Conservation (phyloP, 2,329 filamentous ascomycete genomes). For the Penicillium sclerotiorum region DNA sequence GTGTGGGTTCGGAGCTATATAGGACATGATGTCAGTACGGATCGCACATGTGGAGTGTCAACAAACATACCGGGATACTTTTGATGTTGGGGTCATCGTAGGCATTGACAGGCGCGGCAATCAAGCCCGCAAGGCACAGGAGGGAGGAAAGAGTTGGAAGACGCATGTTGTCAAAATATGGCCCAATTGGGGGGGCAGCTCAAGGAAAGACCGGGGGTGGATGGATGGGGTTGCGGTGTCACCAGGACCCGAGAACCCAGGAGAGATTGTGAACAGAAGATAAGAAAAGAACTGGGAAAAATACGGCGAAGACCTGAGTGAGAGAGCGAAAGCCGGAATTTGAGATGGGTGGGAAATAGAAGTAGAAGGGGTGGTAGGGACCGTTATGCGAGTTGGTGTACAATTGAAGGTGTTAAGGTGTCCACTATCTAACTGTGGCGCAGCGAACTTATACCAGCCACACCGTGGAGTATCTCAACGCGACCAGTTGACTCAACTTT, state of each 20-base stretch:
- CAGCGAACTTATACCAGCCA: conserved; percentile 2
- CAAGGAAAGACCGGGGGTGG: conserved; percentile 27
- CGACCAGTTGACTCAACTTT: too few relatives aligned
- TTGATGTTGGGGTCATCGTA: conserved; percentile 60
- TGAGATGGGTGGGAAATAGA: neutral
- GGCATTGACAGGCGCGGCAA: conserved; percentile 35
- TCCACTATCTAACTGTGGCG: conserved; percentile 5
- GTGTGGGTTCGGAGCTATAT: conserved; percentile 84
- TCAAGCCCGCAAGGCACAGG: conserved; percentile 39
- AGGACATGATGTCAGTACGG: conserved; percentile 19
- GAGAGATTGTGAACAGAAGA: neutral
- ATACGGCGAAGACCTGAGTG: neutral
- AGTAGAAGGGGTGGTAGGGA: neutral
- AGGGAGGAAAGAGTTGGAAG: conserved; percentile 37
- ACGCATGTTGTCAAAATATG: conserved; percentile 31
- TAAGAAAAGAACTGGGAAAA: neutral
- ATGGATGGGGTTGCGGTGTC: conserved; percentile 20
- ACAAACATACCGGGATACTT: conserved; percentile 63
- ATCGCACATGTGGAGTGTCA: neutral
- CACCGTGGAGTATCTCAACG: too few relatives aligned
- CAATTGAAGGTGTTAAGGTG: conserved; percentile 6
- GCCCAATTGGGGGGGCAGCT: conserved; percentile 18
- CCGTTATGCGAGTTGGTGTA: conserved; percentile 2
- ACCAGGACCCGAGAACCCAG: conserved; percentile 27
- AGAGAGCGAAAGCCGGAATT: conserved; percentile 5